These are phyloP conservation scores for Cladosporium sp. DNA, from an alignment of 2,329 filamentous ascomycete genomes.

Conservation along the genomic window DNA sequence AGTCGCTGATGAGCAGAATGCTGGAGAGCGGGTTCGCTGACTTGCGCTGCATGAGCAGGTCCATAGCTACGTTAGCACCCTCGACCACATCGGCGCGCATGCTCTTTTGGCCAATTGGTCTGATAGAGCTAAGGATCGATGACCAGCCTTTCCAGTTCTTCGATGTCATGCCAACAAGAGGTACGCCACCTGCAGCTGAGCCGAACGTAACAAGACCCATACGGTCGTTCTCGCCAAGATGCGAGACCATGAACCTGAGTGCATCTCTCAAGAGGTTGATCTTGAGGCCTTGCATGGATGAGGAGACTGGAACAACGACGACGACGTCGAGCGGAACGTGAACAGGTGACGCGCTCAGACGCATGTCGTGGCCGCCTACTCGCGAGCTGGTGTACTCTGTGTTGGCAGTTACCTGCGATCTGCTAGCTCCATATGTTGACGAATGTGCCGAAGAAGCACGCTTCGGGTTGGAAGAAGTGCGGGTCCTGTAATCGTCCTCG, in stretches of 20 bases:
- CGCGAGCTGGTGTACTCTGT: conserved; percentile 84
- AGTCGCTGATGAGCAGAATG: conserved; percentile 96
- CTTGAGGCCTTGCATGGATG: conserved; percentile 99
- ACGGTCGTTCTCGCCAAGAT: conserved; percentile 85
- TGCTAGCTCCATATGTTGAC: conserved; percentile 73
- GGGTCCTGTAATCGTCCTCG: conserved; percentile 72
- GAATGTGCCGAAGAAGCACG: conserved; percentile 81
- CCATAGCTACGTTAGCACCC: conserved; percentile 97
- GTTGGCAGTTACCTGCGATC: conserved; percentile 82
- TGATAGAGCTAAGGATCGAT: conserved; percentile 80
- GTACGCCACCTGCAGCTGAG: conserved; percentile 87
- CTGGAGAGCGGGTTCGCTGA: conserved; percentile 93
- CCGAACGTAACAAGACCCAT: conserved; percentile 98
- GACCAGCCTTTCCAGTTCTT: conserved; percentile 93
- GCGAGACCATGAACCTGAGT: conserved; percentile 86
- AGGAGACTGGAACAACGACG: conserved; percentile 93
- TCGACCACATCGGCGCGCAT: conserved; percentile 95
- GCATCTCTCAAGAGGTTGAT: conserved; percentile 92
- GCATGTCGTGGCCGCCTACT: conserved; percentile 45
- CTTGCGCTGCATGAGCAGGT: conserved; percentile 95
- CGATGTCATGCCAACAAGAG: conserved; percentile 96
- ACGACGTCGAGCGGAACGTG: conserved; percentile 95
- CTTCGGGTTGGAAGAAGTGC: conserved; percentile 50
- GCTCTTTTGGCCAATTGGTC: conserved; percentile 94
- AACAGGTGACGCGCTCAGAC: conserved; percentile 54